Conservation (phyloP, 1,139 yeast genomes). For the Debaryomyces udenii region DNA sequence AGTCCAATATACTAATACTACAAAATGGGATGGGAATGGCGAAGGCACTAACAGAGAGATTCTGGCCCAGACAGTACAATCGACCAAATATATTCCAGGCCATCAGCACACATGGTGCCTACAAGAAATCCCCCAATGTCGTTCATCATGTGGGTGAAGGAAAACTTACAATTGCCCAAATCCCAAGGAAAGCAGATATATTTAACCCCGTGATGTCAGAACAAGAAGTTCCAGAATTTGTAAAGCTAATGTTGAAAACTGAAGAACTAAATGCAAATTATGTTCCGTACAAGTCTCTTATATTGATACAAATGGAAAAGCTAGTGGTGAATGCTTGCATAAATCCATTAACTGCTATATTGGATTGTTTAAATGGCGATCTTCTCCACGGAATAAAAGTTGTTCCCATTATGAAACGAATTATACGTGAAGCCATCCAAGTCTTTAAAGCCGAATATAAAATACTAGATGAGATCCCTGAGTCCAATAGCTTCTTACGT, state of each 20-base stretch:
- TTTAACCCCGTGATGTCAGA: slow-evolving; percentile 17
- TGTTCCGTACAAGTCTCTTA: slow-evolving; percentile 55
- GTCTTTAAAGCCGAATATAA: slow-evolving; percentile 45
- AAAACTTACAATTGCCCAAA: slow-evolving; percentile 45
- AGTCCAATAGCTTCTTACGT: slow-evolving; percentile 40
- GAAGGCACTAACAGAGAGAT: slow-evolving; percentile 50
- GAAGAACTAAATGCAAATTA: slow-evolving; percentile 45
- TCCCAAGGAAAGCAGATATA: slow-evolving; percentile 15
- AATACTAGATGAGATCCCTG: slow-evolving; percentile 32
- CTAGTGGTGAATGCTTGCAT: slow-evolving; percentile 74
- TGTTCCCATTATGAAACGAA: slow-evolving; percentile 33
- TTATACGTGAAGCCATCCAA: slow-evolving; percentile 51
- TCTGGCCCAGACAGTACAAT: slow-evolving; percentile 53
- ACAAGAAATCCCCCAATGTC: slow-evolving; percentile 43
- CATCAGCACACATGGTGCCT: slow-evolving; percentile 82
- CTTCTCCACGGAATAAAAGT: slow-evolving; percentile 44
- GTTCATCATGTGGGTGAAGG: slow-evolving; percentile 75
- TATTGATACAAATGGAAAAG: slow-evolving; percentile 72
- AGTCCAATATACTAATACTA: slow-evolving; percentile 63
- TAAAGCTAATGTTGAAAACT: slow-evolving; percentile 34
- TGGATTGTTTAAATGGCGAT: slow-evolving; percentile 75
- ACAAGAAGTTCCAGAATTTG: slow-evolving; percentile 29
- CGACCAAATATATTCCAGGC: slow-evolving; percentile 72
- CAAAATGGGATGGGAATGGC: slow-evolving; percentile 80
- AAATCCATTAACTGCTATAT: slow-evolving; percentile 71